phyloP scores from a whole-genome alignment of 768 basidiomycete species.

The Amanita inopinata region DNA sequence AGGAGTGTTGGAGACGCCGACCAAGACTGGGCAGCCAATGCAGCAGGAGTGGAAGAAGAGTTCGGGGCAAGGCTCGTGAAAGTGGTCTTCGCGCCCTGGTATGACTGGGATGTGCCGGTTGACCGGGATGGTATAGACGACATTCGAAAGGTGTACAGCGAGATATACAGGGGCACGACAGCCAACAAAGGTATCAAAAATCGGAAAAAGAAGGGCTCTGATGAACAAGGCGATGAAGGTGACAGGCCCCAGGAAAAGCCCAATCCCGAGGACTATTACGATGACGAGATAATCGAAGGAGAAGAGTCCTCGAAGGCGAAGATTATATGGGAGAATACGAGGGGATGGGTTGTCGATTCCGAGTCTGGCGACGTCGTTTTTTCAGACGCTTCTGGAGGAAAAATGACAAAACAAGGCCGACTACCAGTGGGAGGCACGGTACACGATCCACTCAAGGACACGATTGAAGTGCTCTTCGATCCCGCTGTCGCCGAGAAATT shows the following conservation, averaged over 20 bases:
- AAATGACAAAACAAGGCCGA: background rate
- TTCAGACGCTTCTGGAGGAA: slow-evolving; percentile 23
- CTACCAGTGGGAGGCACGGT: slow-evolving; percentile 16
- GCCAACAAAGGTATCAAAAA: background rate
- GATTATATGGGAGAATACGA: slow-evolving; percentile 24
- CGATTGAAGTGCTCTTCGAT: slow-evolving; percentile 49
- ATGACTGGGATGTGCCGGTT: slow-evolving; percentile 26
- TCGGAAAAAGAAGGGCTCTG: background rate
- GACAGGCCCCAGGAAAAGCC: background rate
- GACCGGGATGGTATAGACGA: background rate
- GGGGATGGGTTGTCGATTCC: slow-evolving; percentile 21
- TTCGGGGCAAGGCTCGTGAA: slow-evolving; percentile 27
- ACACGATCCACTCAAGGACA: slow-evolving; percentile 46
- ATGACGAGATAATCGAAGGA: slow-evolving; percentile 18
- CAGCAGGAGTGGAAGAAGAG: slow-evolving; percentile 27
- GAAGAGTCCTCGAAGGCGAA: slow-evolving; percentile 25
- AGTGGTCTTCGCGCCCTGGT: slow-evolving; percentile 31
- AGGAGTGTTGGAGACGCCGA: slow-evolving; percentile 18
- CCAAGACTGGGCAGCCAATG: slow-evolving; percentile 15
- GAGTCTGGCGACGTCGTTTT: slow-evolving; percentile 11
- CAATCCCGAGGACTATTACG: slow-evolving; percentile 4
- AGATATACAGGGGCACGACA: slow-evolving; percentile 7
- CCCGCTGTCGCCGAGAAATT: slow-evolving; percentile 32
- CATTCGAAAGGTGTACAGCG: slow-evolving; percentile 4
- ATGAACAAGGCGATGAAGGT: background rate